Evolutionary conservation across 2,329 filamentous ascomycete genomes (phyloP).

Genomic region (Arthrobotrys musiformis): DNA sequence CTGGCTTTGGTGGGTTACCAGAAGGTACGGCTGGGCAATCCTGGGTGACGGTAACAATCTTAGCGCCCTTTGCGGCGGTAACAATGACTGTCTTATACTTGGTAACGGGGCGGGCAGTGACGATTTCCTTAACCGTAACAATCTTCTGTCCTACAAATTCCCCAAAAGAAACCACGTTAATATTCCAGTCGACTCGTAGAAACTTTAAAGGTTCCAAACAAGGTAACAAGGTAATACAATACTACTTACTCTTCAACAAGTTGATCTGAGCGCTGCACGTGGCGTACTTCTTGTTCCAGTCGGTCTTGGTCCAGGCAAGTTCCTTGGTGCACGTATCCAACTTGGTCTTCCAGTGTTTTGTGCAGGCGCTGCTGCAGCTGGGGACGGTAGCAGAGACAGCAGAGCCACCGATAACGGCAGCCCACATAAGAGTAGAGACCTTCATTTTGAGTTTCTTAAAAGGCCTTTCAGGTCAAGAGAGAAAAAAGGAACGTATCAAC

Average conservation of each 20-base stretch:
- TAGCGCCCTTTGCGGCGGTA: neutral
- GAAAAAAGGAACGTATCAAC: conserved; percentile 9
- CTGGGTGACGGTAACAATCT: neutral
- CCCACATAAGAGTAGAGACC: conserved; percentile 36
- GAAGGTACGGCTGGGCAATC: neutral
- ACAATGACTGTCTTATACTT: neutral
- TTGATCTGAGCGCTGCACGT: neutral
- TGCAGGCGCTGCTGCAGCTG: neutral
- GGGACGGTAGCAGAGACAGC: conserved; percentile 7
- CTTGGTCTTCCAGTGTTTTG: conserved; percentile 9
- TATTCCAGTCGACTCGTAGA: too few species aligned
- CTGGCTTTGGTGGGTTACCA: neutral
- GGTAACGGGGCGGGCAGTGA: neutral
- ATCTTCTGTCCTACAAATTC: neutral
- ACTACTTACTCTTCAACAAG: too few species aligned
- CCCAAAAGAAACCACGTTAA: too few species aligned
- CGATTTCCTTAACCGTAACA: neutral
- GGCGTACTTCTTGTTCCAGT: neutral
- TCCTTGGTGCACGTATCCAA: neutral
- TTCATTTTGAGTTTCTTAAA: conserved; percentile 20
- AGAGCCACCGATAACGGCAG: neutral
- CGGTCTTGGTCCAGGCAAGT: too few species aligned
- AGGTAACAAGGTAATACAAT: too few species aligned
- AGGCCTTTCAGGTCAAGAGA: too few species aligned
- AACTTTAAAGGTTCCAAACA: too few species aligned